Evolutionary conservation across 2,329 filamentous ascomycete genomes (phyloP), one percentile per base, ranked within the genome.

Genomic region (Cordyceps pruinosa): DNA sequence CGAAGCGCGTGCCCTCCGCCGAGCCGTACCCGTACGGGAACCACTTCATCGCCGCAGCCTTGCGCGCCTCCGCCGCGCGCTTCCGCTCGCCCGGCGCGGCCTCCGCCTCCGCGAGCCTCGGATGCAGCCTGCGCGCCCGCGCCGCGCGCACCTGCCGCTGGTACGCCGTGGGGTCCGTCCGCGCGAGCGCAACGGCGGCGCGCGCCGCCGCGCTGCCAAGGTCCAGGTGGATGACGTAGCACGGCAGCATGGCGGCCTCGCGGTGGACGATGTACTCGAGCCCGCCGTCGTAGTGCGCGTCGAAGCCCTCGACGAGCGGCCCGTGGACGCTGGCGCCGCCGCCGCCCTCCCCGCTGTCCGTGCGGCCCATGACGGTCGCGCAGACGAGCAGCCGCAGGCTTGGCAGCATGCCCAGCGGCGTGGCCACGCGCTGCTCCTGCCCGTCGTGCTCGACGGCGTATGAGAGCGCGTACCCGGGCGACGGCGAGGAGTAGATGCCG

Each of bases 11-110:
- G 2, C 74, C 73, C 0, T 66, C 72, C 2, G 73, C 72, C 2
- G 74, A 71, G 0, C 77, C 75, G 61, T 69, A 78, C 1, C 75
- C 74, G 54, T 76, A 77, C 0, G 75, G 74, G 51, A 77, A 77
- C 64, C 70, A 77, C 64, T 78, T 78, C 35, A 70, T 61, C 0
- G 73, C 76, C 9, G 70, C 67, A 0, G 74, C 73, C 47, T 73
- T 68, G 48, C 68, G 63, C 10, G 72, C 73, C 42, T 70, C 66
- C 59, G 73, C 73, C 45, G 64, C 63, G 9, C 69, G 68, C 59
- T 72, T 66, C 9, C 63, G 56, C 25, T 77, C 75, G 0, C 69
- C 75, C 0, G 73, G 62, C 2, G 58, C 52, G 45, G 60, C 57
- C 23, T n/a, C 19, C n/a, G n/a, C 8, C 66, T 42, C 57, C 61